A percentile compares a stretch with the other conserved stretches of the same genome.
phyloP scores from a whole-genome alignment of 2,329 filamentous ascomycete species.

The Aspergillus pseudoglaucus region DNA sequence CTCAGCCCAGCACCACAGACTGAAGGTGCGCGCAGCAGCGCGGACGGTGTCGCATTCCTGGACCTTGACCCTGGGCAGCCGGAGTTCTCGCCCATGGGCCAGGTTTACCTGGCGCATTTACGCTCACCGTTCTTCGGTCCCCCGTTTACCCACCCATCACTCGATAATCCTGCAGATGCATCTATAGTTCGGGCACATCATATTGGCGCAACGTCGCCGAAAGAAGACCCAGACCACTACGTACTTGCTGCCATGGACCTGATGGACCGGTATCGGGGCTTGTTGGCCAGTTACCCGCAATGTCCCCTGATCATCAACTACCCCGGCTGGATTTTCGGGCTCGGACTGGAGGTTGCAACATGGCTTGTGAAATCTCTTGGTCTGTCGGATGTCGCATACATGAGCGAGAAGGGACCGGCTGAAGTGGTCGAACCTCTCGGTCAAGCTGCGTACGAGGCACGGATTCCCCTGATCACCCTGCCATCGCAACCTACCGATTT shows the following conservation, averaged over 20 bases:
- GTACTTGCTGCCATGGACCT: constrained; percentile 48
- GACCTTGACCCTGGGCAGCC: constrained; percentile 56
- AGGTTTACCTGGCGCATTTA: constrained; percentile 51
- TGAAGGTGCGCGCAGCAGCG: constrained; percentile 22
- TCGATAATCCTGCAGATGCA: constrained; percentile 29
- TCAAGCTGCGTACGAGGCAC: constrained; percentile 30
- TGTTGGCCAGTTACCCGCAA: constrained; percentile 35
- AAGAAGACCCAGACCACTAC: constrained; percentile 53
- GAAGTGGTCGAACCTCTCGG: constrained; percentile 39
- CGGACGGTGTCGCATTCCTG: constrained; percentile 46
- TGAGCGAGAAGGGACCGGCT: constrained; percentile 44
- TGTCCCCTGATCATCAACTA: constrained; percentile 53
- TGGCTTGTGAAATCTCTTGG: constrained; percentile 42
- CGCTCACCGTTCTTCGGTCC: constrained; percentile 49
- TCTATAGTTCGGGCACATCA: constrained; percentile 46
- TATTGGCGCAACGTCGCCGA: constrained; percentile 48
- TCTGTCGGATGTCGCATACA: constrained; percentile 48
- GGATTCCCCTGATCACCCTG: constrained; percentile 39
- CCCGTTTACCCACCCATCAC: constrained; percentile 47
- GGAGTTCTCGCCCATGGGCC: constrained; percentile 54
- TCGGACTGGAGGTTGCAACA: constrained; percentile 45
- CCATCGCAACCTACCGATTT: constrained; percentile 41
- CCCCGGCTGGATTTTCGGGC: constrained; percentile 50
- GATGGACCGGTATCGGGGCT: constrained; percentile 40
- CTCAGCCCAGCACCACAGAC: constrained; percentile 35